Percentiles rank a stretch among this genome's conserved stretches.
Conservation (phyloP, 2,329 filamentous ascomycete genomes). For the Saccharata proteae region DNA sequence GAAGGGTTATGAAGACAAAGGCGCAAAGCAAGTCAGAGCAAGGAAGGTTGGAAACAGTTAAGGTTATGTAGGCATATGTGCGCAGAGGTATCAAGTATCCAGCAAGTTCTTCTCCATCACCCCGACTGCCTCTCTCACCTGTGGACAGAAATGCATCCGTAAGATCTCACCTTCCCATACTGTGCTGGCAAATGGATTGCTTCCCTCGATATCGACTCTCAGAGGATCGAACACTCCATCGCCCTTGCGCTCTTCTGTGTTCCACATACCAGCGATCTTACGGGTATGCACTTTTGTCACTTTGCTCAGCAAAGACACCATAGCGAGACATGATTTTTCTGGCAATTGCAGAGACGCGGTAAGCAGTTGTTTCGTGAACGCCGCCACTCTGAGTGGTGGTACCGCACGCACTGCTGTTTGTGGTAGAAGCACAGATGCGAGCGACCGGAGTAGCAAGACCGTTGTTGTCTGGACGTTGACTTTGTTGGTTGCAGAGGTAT, state of each 20-base stretch:
- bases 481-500: conserved; percentile 42
- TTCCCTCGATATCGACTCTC: conserved; percentile 60
- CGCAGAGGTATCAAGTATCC: conserved; percentile 18
- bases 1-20: no score
- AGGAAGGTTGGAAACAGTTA: no score
- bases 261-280: conserved; percentile 79
- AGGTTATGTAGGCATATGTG: no score
- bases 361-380: conserved; percentile 86
- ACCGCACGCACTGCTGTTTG: conserved; percentile 59
- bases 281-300: conserved; percentile 70
- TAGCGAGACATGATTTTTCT: conserved; percentile 74
- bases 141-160: conserved; percentile 73
- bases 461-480: conserved; percentile 94
- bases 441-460: conserved; percentile 76
- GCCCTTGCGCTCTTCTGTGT: conserved; percentile 84
- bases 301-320: conserved; percentile 65
- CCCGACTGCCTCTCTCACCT: conserved; percentile 60
- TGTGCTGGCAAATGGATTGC: conserved; percentile 81
- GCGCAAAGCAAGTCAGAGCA: no score
- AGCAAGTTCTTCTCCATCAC: conserved; percentile 22
- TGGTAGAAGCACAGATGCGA: conserved; percentile 72
- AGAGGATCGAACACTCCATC: conserved; percentile 75
- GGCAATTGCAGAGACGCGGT: conserved; percentile 72
- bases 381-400: conserved; percentile 74
- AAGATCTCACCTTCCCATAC: conserved; percentile 91